phyloP scores from a whole-genome alignment of 345 rosid species.

The Eucalyptus polyanthemos region DNA sequence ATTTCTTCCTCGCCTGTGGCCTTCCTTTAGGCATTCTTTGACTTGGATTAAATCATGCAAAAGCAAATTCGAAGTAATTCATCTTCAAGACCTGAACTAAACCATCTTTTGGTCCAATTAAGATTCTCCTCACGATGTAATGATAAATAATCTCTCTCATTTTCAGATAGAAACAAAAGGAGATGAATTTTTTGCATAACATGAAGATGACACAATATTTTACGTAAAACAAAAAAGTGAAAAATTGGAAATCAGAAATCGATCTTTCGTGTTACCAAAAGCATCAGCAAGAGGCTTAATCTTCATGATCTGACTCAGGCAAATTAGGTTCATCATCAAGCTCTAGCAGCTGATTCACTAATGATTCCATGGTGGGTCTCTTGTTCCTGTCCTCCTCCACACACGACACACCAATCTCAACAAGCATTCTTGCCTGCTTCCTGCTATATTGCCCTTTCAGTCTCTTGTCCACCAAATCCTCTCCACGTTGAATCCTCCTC shows the following conservation, averaged over 20 bases:
- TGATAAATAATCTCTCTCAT: background rate
- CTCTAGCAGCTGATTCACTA: constrained; percentile 10
- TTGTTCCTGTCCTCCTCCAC: constrained; percentile 17
- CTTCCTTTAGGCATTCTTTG: background rate
- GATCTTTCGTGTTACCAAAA: background rate
- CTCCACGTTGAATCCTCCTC: constrained; percentile 2
- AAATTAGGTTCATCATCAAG: background rate
- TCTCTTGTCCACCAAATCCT: constrained; percentile 13
- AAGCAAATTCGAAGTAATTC: background rate
- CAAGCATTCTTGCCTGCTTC: constrained; percentile 4
- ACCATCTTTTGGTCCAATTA: background rate
- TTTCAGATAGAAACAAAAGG: background rate
- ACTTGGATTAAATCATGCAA: background rate
- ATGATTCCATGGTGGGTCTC: constrained; percentile 22
- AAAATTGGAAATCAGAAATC: background rate
- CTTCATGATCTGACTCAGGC: background rate
- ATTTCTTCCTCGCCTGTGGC: background rate
- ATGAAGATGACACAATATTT: background rate
- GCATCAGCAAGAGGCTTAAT: background rate
- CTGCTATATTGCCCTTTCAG: constrained; percentile 6
- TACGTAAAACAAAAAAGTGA: background rate
- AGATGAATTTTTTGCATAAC: background rate
- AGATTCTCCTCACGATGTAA: background rate
- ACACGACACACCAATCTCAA: constrained; percentile 11
- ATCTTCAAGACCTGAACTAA: background rate